phyloP scores from a whole-genome alignment of 73 alveolate genomes.

The Breviolum minutum region DNA sequence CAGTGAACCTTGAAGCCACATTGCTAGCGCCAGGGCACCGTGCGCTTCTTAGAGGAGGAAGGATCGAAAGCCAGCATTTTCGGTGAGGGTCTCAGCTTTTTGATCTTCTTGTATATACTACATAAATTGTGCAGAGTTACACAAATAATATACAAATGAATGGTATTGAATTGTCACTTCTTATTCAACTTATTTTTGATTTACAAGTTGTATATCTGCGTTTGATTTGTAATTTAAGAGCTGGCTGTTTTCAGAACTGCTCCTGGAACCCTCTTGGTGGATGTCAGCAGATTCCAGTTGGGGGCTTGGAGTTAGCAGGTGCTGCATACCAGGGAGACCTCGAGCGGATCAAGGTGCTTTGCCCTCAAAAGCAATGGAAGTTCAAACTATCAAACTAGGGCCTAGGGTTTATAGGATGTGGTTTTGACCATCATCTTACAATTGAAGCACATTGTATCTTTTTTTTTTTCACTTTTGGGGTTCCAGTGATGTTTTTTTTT shows the following conservation, averaged over 20 bases:
- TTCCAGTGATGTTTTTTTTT: background rate
- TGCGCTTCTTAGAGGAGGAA: slow-evolving; percentile 65
- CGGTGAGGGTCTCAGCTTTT: background rate
- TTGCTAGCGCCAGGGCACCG: slow-evolving; percentile 34
- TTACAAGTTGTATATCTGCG: too few species aligned
- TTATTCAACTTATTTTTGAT: too few species aligned
- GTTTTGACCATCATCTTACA: background rate
- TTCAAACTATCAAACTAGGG: background rate
- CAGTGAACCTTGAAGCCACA: too few species aligned
- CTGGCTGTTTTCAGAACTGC: too few species aligned
- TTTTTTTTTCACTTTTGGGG: too few species aligned
- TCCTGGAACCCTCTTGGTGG: too few species aligned
- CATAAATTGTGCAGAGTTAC: too few species aligned
- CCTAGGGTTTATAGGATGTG: background rate
- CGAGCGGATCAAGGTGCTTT: slow-evolving; percentile 53
- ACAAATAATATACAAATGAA: too few species aligned
- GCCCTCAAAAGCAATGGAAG: background rate
- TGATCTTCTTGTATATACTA: background rate
- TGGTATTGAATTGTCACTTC: too few species aligned
- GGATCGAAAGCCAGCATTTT: slow-evolving; percentile 68
- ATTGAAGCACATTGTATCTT: background rate
- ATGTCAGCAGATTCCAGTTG: too few species aligned
- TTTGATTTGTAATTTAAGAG: too few species aligned
- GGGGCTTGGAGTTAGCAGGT: background rate
- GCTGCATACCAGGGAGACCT: slow-evolving; percentile 88